Conservation (phyloP, 345 rosid species). For the Iberis pinnata region DNA sequence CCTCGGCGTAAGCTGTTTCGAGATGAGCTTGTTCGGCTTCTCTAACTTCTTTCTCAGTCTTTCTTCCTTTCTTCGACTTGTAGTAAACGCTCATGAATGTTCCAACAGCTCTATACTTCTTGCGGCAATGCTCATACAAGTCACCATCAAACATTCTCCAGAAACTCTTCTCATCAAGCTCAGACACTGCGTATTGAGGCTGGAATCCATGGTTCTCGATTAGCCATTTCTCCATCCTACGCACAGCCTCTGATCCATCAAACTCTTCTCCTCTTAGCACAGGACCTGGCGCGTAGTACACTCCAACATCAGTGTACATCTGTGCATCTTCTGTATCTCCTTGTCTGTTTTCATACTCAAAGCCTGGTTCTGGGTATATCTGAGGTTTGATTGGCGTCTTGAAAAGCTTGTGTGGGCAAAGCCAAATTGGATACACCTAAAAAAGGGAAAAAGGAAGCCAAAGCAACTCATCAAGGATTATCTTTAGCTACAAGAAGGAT, state of each 20-base stretch:
- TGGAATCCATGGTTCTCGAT: slow-evolving; percentile 76
- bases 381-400: slow-evolving; percentile 12
- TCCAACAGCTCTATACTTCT: slow-evolving; percentile 70
- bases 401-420: slow-evolving; percentile 80
- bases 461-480: neutral
- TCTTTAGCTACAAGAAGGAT: neutral
- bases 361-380: slow-evolving; percentile 70
- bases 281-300: slow-evolving; percentile 79
- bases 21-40: slow-evolving; percentile 77
- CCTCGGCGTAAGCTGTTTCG: slow-evolving; percentile 33
- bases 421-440: slow-evolving; percentile 67
- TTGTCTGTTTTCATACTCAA: slow-evolving; percentile 65
- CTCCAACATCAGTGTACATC: slow-evolving; percentile 89
- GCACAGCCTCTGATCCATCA: slow-evolving; percentile 74
- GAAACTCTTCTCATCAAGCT: slow-evolving; percentile 64
- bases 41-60: slow-evolving; percentile 88
- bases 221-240: slow-evolving; percentile 75
- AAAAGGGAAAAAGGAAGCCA: too few species aligned
- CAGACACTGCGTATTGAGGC: slow-evolving; percentile 86
- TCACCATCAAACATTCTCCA: slow-evolving; percentile 90
- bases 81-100: slow-evolving; percentile 90
- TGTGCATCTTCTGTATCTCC: slow-evolving; percentile 80
- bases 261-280: slow-evolving; percentile 84
- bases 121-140: slow-evolving; percentile 65
- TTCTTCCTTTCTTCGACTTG: slow-evolving; percentile 88